These are phyloP conservation scores for Wallacemonas sp. DNA, from an alignment of 208 protist species.

Conservation along the genomic window DNA sequence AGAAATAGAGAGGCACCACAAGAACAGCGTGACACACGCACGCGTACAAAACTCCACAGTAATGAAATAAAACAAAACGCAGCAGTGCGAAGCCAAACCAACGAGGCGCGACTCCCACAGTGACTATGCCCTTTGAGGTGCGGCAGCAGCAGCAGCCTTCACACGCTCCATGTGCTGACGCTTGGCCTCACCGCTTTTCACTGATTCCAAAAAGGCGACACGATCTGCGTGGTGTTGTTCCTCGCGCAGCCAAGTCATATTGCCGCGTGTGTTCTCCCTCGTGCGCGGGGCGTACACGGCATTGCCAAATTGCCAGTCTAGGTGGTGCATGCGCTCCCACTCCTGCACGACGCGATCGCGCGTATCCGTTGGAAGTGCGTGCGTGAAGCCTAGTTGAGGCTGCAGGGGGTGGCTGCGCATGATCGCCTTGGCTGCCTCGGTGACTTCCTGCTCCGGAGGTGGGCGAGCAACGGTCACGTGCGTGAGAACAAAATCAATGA, in stretches of 20 bases:
- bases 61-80: too few species aligned
- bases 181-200: slow-evolving; percentile 69
- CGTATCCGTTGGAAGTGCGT: slow-evolving; percentile 82
- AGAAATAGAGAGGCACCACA: too few species aligned
- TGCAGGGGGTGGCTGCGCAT: slow-evolving; percentile 74
- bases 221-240: slow-evolving; percentile 58
- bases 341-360: slow-evolving; percentile 75
- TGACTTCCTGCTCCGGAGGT: slow-evolving; percentile 33
- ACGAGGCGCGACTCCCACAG: too few species aligned
- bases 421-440: slow-evolving; percentile 57
- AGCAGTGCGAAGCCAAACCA: too few species aligned
- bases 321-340: slow-evolving; percentile 89
- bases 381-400: slow-evolving; percentile 82
- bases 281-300: slow-evolving; percentile 79
- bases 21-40: too few species aligned
- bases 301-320: slow-evolving; percentile 93
- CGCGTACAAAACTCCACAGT: too few species aligned
- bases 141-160: slow-evolving; percentile 30
- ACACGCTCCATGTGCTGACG: slow-evolving; percentile 70
- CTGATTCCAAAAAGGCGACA: slow-evolving; percentile 46
- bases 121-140: not conserved
- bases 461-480: slow-evolving; percentile 71
- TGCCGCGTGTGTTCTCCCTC: slow-evolving; percentile 73
- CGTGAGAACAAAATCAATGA: slow-evolving; percentile 86
- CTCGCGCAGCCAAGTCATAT: slow-evolving; percentile 89